These are phyloP conservation scores for Trametes cubensis DNA, from an alignment of 768 basidiomycete species.

Conservation along the genomic window DNA sequence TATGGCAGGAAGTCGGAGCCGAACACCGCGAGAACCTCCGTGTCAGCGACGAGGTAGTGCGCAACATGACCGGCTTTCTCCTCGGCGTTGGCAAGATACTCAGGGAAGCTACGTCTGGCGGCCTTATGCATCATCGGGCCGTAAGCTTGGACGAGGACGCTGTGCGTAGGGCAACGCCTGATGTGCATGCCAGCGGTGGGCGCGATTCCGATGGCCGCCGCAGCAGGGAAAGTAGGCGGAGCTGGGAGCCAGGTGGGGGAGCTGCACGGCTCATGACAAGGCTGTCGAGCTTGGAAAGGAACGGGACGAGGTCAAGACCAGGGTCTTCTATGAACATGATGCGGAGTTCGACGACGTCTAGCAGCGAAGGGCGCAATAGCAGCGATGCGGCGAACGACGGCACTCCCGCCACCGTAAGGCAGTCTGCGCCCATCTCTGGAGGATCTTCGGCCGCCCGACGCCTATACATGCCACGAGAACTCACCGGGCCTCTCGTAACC, in stretches of 20 bases:
- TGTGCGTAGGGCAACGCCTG: constrained; percentile 39
- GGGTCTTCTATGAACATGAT: constrained; percentile 19
- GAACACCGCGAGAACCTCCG: constrained; percentile 74
- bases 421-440: constrained; percentile 19
- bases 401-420: constrained; percentile 28
- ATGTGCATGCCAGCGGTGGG: constrained; percentile 41
- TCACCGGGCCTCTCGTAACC: constrained; percentile 16
- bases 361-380: constrained; percentile 34
- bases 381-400: constrained; percentile 26
- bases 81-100: constrained; percentile 74
- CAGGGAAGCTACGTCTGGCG: constrained; percentile 50
- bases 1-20: constrained; percentile 70
- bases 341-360: constrained; percentile 33
- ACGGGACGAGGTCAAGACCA: constrained; percentile 22
- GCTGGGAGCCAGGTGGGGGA: constrained; percentile 45
- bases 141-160: constrained; percentile 58
- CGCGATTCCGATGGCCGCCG: constrained; percentile 58
- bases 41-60: constrained; percentile 77
- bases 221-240: constrained; percentile 51
- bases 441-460: constrained; percentile 49
- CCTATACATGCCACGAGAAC: constrained; percentile 53
- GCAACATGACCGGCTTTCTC: constrained; percentile 74
- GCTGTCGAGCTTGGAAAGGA: constrained; percentile 31
- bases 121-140: constrained; percentile 49
- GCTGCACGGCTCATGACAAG: constrained; percentile 31